Percentiles rank a stretch among this genome's conserved stretches.
These are phyloP conservation scores for Triticum urartu DNA, from an alignment of 176 grass and related monocot genomes.

Conservation along the genomic window DNA sequence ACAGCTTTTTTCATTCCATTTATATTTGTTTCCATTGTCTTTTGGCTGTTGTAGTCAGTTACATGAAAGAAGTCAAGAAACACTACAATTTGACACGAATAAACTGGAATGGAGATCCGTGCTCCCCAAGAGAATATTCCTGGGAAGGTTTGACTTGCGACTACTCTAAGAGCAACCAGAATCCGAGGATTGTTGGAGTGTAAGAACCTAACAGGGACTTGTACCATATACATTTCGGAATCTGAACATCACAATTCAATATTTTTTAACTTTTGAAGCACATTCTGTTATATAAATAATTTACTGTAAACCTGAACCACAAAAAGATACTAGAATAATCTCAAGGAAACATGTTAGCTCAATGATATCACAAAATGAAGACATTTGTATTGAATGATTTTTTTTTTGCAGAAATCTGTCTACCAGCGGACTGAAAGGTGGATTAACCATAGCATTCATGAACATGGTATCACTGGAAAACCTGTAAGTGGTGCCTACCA, in stretches of 20 bases:
- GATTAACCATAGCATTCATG: background rate
- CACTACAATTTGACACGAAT: too few species aligned
- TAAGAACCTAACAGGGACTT: constrained; percentile 8
- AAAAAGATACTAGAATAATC: too few species aligned
- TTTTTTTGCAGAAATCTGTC: background rate
- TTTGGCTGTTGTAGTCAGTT: background rate
- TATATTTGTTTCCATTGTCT: background rate
- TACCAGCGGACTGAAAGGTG: background rate
- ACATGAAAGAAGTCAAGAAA: too few species aligned
- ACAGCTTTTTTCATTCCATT: background rate
- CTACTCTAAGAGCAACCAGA: too few species aligned
- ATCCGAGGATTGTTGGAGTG: background rate
- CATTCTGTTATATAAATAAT: background rate
- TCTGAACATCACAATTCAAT: background rate
- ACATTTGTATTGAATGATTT: too few species aligned
- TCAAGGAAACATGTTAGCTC: too few species aligned
- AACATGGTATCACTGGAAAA: background rate
- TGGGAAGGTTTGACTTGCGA: too few species aligned
- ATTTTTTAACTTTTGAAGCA: background rate
- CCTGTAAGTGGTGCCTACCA: background rate
- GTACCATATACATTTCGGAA: background rate
- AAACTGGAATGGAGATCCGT: too few species aligned
- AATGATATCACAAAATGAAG: too few species aligned
- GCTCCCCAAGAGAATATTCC: too few species aligned
- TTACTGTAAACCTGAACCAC: too few species aligned